These are phyloP conservation scores for Clonostachys sp. DNA, from an alignment of 2,329 filamentous ascomycete species.

Conservation along the genomic window DNA sequence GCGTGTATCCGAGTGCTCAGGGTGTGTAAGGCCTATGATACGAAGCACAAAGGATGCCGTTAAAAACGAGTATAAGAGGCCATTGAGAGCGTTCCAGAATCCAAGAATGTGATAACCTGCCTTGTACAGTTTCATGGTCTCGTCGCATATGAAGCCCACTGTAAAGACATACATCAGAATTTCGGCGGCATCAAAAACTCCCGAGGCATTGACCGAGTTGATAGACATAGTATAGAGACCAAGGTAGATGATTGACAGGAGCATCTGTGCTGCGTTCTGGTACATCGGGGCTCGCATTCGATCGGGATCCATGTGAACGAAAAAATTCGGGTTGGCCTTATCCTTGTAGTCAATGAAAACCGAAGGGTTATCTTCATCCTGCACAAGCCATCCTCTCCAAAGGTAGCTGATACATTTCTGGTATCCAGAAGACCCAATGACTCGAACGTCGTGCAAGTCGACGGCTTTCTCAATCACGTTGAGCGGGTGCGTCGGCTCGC, in stretches of 20 bases:
- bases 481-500: constrained; percentile 65
- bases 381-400: constrained; percentile 95
- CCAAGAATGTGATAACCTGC: constrained; percentile 86
- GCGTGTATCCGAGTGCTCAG: constrained; percentile 37
- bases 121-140: constrained; percentile 86
- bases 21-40: constrained; percentile 69
- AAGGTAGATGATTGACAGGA: constrained; percentile 80
- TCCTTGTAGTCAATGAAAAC: constrained; percentile 84
- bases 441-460: constrained; percentile 80
- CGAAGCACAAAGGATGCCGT: constrained; percentile 74
- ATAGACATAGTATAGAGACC: constrained; percentile 84
- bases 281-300: constrained; percentile 90
- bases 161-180: constrained; percentile 87
- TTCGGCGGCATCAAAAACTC: constrained; percentile 81
- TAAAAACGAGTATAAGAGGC: constrained; percentile 73
- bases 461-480: constrained; percentile 94
- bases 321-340: constrained; percentile 73
- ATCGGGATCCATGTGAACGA: constrained; percentile 85
- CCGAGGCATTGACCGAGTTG: constrained; percentile 85
- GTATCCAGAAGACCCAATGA: constrained; percentile 91
- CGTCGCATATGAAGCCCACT: constrained; percentile 84
- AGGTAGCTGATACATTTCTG: constrained; percentile 92
- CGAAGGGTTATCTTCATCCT: constrained; percentile 87
- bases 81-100: constrained; percentile 98
- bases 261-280: constrained; percentile 84